A percentile compares a stretch with the other conserved stretches of the same genome.
Conservation (phyloP, 345 rosid species). For the Anacardium occidentale region DNA sequence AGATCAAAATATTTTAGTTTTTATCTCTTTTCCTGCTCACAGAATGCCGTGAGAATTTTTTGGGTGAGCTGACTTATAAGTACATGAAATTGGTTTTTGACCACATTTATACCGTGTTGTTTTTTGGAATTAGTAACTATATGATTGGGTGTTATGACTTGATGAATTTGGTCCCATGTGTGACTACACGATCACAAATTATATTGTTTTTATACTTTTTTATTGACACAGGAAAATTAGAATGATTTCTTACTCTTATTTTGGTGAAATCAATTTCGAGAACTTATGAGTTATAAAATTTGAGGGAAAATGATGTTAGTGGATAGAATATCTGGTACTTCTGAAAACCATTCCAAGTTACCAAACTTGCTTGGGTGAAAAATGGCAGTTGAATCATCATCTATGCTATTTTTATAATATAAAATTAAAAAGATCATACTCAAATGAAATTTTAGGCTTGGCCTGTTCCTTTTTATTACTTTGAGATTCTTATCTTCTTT, state of each 20-base stretch:
- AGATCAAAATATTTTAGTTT: background rate
- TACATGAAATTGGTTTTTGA: background rate
- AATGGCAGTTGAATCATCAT: background rate
- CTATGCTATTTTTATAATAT: background rate
- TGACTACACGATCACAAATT: background rate
- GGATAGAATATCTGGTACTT: background rate
- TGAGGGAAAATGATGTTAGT: background rate
- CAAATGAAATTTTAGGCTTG: background rate
- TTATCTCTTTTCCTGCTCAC: background rate
- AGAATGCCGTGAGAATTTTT: background rate
- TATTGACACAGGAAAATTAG: background rate
- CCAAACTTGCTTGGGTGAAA: background rate
- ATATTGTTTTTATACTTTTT: background rate
- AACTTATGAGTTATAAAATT: background rate
- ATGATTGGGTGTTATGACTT: background rate
- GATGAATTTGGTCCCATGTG: background rate
- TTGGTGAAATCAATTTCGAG: background rate
- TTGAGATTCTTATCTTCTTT: background rate
- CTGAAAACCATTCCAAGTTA: background rate
- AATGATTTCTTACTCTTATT: background rate
- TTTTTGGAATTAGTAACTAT: background rate
- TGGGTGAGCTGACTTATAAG: background rate
- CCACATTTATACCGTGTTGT: background rate
- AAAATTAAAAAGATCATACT: background rate
- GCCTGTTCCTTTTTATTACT: background rate